These are phyloP conservation scores for Melanogaster broomeanus DNA, from an alignment of 768 basidiomycete genomes.

Conservation along the genomic window DNA sequence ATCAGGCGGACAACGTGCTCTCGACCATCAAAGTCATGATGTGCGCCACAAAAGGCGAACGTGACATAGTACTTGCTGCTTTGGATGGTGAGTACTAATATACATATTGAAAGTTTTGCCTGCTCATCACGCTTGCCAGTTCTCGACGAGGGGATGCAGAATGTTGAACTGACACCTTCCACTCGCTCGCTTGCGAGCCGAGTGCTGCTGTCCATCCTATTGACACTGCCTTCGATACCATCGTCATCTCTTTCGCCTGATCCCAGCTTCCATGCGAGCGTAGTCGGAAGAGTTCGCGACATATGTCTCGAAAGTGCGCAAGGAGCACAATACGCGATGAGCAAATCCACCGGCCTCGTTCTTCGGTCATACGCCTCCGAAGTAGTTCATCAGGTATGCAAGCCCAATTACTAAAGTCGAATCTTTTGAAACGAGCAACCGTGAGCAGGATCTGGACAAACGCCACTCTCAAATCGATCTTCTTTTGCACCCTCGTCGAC, in stretches of 20 bases:
- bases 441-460: slow-evolving; percentile 18
- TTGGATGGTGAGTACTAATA: slow-evolving; percentile 53
- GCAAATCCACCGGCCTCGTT: slow-evolving; percentile 60
- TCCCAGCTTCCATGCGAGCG: slow-evolving; percentile 44
- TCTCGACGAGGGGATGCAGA: slow-evolving; percentile 47
- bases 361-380: slow-evolving; percentile 39
- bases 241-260: slow-evolving; percentile 57
- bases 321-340: slow-evolving; percentile 60
- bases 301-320: slow-evolving; percentile 50
- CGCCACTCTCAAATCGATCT: slow-evolving; percentile 51
- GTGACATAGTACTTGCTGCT: slow-evolving; percentile 50
- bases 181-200: slow-evolving; percentile 62
- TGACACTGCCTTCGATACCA: slow-evolving; percentile 57
- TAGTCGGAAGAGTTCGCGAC: slow-evolving; percentile 48
- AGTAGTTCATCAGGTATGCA: slow-evolving; percentile 31
- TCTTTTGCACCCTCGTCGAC: slow-evolving; percentile 77
- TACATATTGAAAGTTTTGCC: background rate
- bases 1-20: slow-evolving; percentile 77
- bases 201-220: slow-evolving; percentile 54
- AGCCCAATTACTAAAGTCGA: background rate
- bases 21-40: slow-evolving; percentile 46
- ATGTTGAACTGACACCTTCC: slow-evolving; percentile 50
- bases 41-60: slow-evolving; percentile 52
- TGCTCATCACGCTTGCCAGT: slow-evolving; percentile 41
- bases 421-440: background rate